Evolutionary conservation across 2,329 filamentous ascomycete species (phyloP).

Genomic region (Alternaria sp.): DNA sequence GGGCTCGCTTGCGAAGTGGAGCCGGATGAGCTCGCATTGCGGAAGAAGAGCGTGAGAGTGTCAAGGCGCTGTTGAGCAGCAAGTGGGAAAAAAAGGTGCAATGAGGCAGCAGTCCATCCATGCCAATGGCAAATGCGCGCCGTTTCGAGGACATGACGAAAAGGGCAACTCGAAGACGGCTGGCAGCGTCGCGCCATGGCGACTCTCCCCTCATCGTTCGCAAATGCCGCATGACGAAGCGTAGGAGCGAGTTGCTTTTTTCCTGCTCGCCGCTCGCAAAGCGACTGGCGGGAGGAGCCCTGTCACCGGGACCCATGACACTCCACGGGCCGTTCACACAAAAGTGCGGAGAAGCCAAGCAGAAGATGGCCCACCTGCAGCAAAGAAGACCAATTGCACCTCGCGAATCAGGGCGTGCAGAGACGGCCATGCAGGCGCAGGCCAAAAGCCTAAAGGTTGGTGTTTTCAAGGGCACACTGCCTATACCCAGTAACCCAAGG

Average conservation of each 20-base stretch:
- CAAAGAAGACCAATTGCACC: slow-evolving; percentile 16
- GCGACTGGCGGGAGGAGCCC: slow-evolving; percentile 21
- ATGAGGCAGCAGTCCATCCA: slow-evolving; percentile 13
- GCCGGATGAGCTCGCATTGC: slow-evolving; percentile 26
- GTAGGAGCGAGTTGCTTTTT: slow-evolving; percentile 30
- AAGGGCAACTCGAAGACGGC: slow-evolving; percentile 9
- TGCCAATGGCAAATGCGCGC: slow-evolving; percentile 9
- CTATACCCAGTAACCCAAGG: not conserved
- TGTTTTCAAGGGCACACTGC: slow-evolving; percentile 25
- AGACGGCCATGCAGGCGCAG: slow-evolving; percentile 17
- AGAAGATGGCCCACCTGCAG: slow-evolving; percentile 11
- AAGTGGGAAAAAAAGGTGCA: slow-evolving; percentile 10
- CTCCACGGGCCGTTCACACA: slow-evolving; percentile 30
- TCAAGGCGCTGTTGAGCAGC: slow-evolving; percentile 6
- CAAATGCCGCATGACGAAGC: slow-evolving; percentile 31
- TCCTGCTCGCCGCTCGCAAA: slow-evolving; percentile 25
- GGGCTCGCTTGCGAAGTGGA: slow-evolving; percentile 29
- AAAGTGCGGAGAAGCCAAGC: slow-evolving; percentile 35
- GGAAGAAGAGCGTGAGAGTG: slow-evolving; percentile 16
- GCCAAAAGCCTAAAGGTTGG: slow-evolving; percentile 4
- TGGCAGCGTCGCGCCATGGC: slow-evolving; percentile 32
- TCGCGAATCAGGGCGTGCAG: slow-evolving; percentile 15
- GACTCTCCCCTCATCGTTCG: slow-evolving; percentile 19
- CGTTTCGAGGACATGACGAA: slow-evolving; percentile 12
- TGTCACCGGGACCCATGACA: slow-evolving; percentile 25